Base-by-base conservation (phyloP, 2,329 filamentous ascomycete genomes). In the Pyrenophora teres region DNA sequence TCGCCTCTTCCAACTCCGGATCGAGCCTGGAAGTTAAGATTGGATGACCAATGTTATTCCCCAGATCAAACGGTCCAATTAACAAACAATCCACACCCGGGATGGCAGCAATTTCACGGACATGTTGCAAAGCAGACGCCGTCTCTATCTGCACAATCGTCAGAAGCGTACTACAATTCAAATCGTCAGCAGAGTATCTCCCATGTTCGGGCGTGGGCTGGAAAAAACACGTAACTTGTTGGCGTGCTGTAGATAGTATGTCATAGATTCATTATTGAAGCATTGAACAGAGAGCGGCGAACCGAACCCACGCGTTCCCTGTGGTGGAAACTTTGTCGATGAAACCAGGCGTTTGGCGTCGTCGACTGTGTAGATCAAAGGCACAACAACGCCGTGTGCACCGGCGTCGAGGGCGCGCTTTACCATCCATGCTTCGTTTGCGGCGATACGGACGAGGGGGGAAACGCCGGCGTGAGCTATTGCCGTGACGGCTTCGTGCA, bases 371-470 rank as follows among this genome's bases (percentile, higher is more conserved):
- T 81, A 77, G 30, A 83, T 73, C 4, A 83, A 67, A 3, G 81
- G 82, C 4, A 83, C 81, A 23, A 84, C 72, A 31, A 86, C 77
- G 27, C 82, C 83, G 63, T 86, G 83, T 6, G 83, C 83, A 32
- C 83, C 83, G 38, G 81, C 73, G 59, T 86, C 83, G 32, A 86
- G 76, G 9, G 83, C 83, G 77, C 83, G 74, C 65, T 86, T 85
- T 51, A 85, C 81, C 81, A 84, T 83, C 82, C 81, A 85, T 40
- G 79, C 76, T 70, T 85, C 81, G 49, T 83, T 83, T 21, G 80
- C 81, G 12, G 81, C 76, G 36, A 85, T 79, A 44, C 75, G 70
- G 16, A 80, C 76, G 10, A 79, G 57, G 4, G 77, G 77, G 32
- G 71, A 75, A 19, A 78, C 73, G 10, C 75, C 75, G 45, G 74